Evolutionary conservation across 2,329 filamentous ascomycete species (phyloP), one percentile per base, ranked within the genome.

Genomic region (Fusarium pseudograminearum): DNA sequence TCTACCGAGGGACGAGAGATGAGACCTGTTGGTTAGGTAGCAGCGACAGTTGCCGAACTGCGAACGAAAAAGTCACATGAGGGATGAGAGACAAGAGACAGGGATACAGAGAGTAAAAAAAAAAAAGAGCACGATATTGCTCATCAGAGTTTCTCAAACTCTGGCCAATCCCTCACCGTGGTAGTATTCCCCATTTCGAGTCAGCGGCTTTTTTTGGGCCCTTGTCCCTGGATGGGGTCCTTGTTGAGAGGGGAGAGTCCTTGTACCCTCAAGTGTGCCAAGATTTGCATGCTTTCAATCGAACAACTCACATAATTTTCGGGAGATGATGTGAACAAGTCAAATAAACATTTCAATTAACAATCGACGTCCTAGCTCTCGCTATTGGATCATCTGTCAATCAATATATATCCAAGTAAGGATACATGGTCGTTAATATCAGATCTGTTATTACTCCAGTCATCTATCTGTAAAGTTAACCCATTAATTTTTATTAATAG

Each of bases 211-310:
- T 47, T 47, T 55, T 18, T 18, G 11, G 36, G 51, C 61, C 65
- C 52, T 70, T 53, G 50, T 61, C 34, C 62, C 57, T 34, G 61
- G 66, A 54, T 41, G 45, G 63, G 57, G 56, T 41, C 56, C 8
- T 45, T 30, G 26, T 28, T 28, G 26, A 28, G 28, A 30, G 28
- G 12, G 28, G 28, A 30, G 28, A 30, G 28, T 30, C 11, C 28
- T 30, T 30, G n/a, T 45, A 66, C 41, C 42, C 57, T 30, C 57
- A 56, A 62, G 47, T 47, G 47, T 55, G 46, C 50, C 56, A 56
- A 52, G 56, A 51, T 48, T 50, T 22, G 38, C 31, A 38, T 11
- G 26, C 26, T 20, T 16, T 38, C 24, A 26, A 22, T n/a, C 28
- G 7, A 51, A 18, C 14, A 16, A 40, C 14, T 51, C 33, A 51